A percentile compares a stretch with the other conserved stretches of the same genome.
These are phyloP conservation scores for Wallacemonas sp. DNA, from an alignment of 208 protist genomes.

Conservation along the genomic window DNA sequence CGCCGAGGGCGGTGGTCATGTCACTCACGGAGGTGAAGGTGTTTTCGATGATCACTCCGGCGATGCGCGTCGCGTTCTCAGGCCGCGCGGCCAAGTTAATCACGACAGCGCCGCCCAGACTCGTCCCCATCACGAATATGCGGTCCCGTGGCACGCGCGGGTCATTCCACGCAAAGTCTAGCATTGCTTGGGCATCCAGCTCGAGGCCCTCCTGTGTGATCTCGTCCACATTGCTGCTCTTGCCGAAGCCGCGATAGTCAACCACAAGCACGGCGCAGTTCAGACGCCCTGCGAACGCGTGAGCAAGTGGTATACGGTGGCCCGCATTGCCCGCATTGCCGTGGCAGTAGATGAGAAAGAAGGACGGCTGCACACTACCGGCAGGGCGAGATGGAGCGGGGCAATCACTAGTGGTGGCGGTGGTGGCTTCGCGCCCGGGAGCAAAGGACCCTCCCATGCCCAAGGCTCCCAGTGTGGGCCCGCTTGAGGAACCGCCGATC, in stretches of 20 bases:
- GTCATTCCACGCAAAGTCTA: conserved; percentile 73
- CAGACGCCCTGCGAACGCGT: conserved; percentile 43
- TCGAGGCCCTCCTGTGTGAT: conserved; percentile 76
- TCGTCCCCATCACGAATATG: conserved; percentile 89
- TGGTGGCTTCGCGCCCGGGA: no score
- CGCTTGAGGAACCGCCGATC: not conserved
- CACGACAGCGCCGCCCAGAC: conserved; percentile 88
- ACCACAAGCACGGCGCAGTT: conserved; percentile 85
- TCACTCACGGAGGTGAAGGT: conserved; percentile 90
- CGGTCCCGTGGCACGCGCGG: conserved; percentile 60
- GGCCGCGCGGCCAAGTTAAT: conserved; percentile 69
- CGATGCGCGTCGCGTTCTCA: conserved; percentile 44
- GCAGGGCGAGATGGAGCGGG: no score
- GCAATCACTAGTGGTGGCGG: no score
- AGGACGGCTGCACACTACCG: conserved; percentile 21
- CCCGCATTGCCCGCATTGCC: conserved; percentile 93
- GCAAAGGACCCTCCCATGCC: no score
- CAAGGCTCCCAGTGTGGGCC: no score
- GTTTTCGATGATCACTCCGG: conserved; percentile 89
- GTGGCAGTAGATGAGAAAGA: conserved; percentile 90
- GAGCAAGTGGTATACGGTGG: conserved; percentile 77
- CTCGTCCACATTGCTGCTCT: conserved; percentile 45
- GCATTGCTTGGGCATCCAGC: conserved; percentile 81
- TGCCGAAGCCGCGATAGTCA: conserved; percentile 91
- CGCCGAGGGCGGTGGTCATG: conserved; percentile 61